A percentile compares a stretch with the other conserved stretches of the same genome.
phyloP scores from a whole-genome alignment of 495 filamentous ascomycete genomes.

The Daldinia concentrica region DNA sequence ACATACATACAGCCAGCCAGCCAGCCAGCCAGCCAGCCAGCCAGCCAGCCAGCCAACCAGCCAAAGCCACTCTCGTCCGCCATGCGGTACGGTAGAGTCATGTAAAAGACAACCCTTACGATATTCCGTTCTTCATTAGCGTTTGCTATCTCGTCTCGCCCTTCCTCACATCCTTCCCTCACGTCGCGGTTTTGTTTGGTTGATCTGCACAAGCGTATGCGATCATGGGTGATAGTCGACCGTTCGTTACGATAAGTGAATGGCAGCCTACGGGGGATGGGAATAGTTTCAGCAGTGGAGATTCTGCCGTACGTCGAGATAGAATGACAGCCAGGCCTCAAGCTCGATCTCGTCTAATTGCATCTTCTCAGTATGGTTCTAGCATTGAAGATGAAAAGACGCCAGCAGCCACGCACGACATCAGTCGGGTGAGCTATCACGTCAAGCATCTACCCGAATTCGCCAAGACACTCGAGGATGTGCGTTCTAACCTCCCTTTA shows the following conservation, averaged over 20 bases:
- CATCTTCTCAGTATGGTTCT: slow-evolving; percentile 55
- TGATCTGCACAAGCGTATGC: slow-evolving; percentile 40
- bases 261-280: slow-evolving; percentile 51
- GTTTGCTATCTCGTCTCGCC: slow-evolving; percentile 3
- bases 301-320: slow-evolving; percentile 56
- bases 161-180: not conserved
- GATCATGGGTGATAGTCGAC: slow-evolving; percentile 47
- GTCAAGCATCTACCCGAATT: slow-evolving; percentile 60
- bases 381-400: slow-evolving; percentile 49
- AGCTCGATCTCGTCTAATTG: slow-evolving; percentile 39
- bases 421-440: slow-evolving; percentile 62
- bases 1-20: not conserved
- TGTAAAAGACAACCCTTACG: slow-evolving; percentile 32
- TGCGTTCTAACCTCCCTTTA: slow-evolving; percentile 42
- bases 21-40: not conserved
- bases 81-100: slow-evolving; percentile 31
- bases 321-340: slow-evolving; percentile 41
- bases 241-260: slow-evolving; percentile 57
- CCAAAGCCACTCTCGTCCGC: slow-evolving; percentile 15
- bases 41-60: not conserved
- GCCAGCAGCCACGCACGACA: slow-evolving; percentile 60
- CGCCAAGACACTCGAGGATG: slow-evolving; percentile 58
- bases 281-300: slow-evolving; percentile 55
- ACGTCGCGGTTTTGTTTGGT: slow-evolving; percentile 22
- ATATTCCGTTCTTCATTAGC: slow-evolving; percentile 25